Percentiles rank a stretch among this genome's conserved stretches.
Evolutionary conservation across 202 grass and related monocot species (phyloP).

Genomic region (Panicum virgatum): DNA sequence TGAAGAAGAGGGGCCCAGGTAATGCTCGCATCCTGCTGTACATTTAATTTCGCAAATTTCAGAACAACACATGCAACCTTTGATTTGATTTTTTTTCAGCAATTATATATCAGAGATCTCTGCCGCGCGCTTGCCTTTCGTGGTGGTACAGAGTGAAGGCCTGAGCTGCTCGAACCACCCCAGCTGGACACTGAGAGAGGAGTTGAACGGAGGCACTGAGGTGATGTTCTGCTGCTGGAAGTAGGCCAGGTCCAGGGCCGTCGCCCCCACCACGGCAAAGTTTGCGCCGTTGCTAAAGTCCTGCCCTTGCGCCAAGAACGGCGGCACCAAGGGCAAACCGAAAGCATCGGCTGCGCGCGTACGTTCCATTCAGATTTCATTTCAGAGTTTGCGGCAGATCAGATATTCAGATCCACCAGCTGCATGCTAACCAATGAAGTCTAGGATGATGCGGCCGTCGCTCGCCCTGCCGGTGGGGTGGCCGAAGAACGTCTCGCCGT

Average conservation of each 20-base stretch:
- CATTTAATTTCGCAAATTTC: not conserved
- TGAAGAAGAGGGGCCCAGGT: slow-evolving; percentile 38
- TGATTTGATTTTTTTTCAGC: too few species aligned
- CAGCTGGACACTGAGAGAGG: slow-evolving; percentile 35
- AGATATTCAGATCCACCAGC: not conserved
- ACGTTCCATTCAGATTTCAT: not conserved
- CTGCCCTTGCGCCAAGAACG: slow-evolving; percentile 23
- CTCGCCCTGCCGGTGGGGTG: slow-evolving; percentile 39
- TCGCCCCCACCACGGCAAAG: slow-evolving; percentile 42
- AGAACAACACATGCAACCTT: too few species aligned
- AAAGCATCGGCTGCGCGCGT: slow-evolving; percentile 20
- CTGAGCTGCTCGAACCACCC: slow-evolving; percentile 47
- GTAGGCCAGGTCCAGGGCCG: slow-evolving; percentile 39
- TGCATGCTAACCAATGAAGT: slow-evolving; percentile 28
- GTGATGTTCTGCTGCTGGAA: slow-evolving; percentile 19
- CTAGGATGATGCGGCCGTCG: slow-evolving; percentile 42
- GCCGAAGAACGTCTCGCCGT: slow-evolving; percentile 48
- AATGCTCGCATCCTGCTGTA: slow-evolving; percentile 16
- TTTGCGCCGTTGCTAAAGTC: slow-evolving; percentile 46
- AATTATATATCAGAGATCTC: too few species aligned
- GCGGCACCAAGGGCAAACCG: slow-evolving; percentile 49
- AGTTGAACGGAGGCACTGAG: not conserved
- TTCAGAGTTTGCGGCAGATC: not conserved
- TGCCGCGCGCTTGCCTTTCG: not conserved
- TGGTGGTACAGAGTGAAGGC: slow-evolving; percentile 46